These are phyloP conservation scores for Backusella circina DNA, from an alignment of 192 early-diverging fungal species.

Conservation along the genomic window DNA sequence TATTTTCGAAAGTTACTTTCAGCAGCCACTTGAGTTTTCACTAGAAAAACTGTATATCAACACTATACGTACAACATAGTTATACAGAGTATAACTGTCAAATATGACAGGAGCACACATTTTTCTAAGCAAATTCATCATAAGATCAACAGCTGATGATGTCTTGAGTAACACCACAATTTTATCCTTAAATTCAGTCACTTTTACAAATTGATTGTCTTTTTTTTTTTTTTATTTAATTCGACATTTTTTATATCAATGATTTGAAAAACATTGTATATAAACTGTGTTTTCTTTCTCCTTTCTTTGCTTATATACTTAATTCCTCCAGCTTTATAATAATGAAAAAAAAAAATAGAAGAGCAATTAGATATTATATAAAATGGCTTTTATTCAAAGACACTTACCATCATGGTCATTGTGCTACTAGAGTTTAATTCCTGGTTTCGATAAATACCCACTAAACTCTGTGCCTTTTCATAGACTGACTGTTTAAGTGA, in stretches of 20 bases:
- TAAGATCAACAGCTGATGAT: too few species aligned
- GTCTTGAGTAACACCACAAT: too few species aligned
- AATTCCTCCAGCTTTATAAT: conserved; percentile 27
- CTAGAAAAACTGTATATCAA: too few species aligned
- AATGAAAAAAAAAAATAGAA: neutral
- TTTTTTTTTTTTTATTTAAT: neutral
- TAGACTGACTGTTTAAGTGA: conserved; percentile 93
- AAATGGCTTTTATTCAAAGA: neutral
- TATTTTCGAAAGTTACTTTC: too few species aligned
- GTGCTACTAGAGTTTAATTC: conserved; percentile 77
- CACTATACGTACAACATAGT: too few species aligned
- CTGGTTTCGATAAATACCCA: conserved; percentile 95
- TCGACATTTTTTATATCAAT: neutral
- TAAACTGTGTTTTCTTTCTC: neutral
- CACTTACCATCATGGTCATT: conserved; percentile 65
- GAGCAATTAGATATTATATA: neutral
- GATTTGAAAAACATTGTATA: too few species aligned
- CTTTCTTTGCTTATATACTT: neutral
- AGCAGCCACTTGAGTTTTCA: too few species aligned
- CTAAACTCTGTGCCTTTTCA: conserved; percentile 87
- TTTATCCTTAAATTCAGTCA: too few species aligned
- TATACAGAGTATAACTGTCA: too few species aligned
- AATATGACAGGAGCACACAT: too few species aligned
- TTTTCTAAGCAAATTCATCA: too few species aligned
- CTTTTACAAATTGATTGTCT: too few species aligned